phyloP scores from a whole-genome alignment of 208 protist genomes.

The Acanthamoeba culbertsoni region DNA sequence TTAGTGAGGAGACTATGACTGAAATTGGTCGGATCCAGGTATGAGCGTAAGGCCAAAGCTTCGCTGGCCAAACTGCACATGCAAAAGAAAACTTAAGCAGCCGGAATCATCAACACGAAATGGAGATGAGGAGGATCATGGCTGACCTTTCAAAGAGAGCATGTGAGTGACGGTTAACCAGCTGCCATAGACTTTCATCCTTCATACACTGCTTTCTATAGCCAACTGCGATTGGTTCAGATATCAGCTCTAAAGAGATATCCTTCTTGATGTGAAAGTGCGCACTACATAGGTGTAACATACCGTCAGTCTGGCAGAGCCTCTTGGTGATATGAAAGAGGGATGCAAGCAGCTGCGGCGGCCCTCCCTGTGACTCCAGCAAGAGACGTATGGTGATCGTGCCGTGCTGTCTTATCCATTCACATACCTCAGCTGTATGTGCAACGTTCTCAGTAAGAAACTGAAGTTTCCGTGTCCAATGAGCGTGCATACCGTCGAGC shows the following conservation, averaged over 20 bases:
- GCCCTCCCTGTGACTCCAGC: background rate
- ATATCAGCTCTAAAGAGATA: background rate
- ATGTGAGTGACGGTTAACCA: background rate
- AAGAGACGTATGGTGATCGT: background rate
- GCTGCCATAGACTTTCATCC: background rate
- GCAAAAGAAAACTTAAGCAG: too few relatives aligned
- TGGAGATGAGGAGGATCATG: too few relatives aligned
- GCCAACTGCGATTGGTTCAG: background rate
- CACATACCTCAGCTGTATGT: background rate
- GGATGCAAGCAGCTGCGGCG: background rate
- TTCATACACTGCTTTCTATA: background rate
- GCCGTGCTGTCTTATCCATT: background rate
- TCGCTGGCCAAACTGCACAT: background rate
- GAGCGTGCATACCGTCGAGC: background rate
- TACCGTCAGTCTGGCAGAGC: background rate
- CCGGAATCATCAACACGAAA: too few relatives aligned
- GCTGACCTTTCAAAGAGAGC: background rate
- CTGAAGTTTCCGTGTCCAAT: background rate
- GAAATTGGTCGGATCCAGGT: constrained; percentile 8
- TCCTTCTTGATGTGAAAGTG: too few relatives aligned
- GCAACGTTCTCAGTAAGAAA: background rate
- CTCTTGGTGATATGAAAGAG: background rate
- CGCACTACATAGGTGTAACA: background rate
- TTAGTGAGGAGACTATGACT: background rate
- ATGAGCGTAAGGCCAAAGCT: background rate